Percentiles rank a stretch among this genome's conserved stretches.
Conservation (phyloP, 2,329 filamentous ascomycete species). For the Neofusicoccum parvum region DNA sequence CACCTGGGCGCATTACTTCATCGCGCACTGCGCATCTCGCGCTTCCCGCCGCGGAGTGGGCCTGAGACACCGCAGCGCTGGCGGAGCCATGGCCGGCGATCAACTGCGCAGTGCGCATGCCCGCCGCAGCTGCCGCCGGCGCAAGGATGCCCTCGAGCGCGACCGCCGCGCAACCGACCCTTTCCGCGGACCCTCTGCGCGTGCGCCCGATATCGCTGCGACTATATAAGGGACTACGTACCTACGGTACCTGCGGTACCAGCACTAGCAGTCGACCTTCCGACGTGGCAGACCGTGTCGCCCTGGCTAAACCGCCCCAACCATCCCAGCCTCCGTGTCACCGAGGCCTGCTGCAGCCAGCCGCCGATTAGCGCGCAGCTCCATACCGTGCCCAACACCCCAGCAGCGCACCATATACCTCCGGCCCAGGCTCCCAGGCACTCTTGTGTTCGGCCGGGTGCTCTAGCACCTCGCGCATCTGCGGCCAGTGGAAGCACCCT, state of each 20-base stretch:
- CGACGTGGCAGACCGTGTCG: not conserved
- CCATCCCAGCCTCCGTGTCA: not conserved
- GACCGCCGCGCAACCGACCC: not conserved
- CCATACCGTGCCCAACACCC: too few species aligned
- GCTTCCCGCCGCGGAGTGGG: not conserved
- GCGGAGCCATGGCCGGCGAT: not conserved
- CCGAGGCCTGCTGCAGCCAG: too few species aligned
- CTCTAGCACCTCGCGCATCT: too few species aligned
- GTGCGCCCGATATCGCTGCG: not conserved
- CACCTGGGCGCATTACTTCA: not conserved
- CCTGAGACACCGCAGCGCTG: not conserved
- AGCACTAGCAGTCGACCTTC: not conserved
- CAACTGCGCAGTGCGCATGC: constrained; percentile 2
- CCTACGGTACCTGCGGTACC: not conserved
- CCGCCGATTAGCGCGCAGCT: too few species aligned
- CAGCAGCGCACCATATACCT: too few species aligned
- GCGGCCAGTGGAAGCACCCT: too few species aligned
- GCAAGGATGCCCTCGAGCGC: not conserved
- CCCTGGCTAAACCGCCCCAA: not conserved
- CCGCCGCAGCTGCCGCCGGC: not conserved
- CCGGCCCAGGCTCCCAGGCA: too few species aligned
- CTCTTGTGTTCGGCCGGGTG: too few species aligned
- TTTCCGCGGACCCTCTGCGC: not conserved
- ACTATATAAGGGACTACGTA: not conserved
- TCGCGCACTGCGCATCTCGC: not conserved